A percentile compares a stretch with the other conserved stretches of the same genome.
Conservation (phyloP, 2,329 filamentous ascomycete genomes). For the Ceratocystis eucalypticola region DNA sequence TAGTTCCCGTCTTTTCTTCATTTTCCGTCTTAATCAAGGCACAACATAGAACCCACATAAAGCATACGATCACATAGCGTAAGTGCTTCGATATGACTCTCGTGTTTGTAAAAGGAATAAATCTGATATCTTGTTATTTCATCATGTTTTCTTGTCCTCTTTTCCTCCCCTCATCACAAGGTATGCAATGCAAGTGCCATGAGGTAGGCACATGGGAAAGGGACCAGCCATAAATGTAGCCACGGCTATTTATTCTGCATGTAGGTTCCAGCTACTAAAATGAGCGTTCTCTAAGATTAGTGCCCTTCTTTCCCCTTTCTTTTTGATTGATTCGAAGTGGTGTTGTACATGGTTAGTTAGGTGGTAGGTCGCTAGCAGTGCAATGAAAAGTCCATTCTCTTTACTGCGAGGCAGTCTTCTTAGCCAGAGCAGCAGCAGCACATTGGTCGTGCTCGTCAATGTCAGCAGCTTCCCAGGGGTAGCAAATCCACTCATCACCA, state of each 20-base stretch:
- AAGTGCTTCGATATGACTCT: not conserved
- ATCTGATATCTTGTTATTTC: constrained; percentile 10
- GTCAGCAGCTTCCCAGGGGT: constrained; percentile 92
- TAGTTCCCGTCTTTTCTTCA: too few species aligned
- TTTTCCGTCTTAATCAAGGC: too few species aligned
- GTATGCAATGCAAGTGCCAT: not conserved
- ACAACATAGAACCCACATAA: too few species aligned
- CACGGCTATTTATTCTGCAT: not conserved
- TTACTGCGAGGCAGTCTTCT: constrained; percentile 15
- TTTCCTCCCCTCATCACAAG: not conserved
- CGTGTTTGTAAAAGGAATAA: constrained; percentile 2
- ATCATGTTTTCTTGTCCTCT: not conserved
- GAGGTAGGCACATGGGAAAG: not conserved
- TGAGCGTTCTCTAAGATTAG: not conserved
- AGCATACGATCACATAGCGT: not conserved
- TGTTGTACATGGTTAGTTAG: constrained; percentile 8
- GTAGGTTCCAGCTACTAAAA: not conserved
- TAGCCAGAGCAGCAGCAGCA: constrained; percentile 37
- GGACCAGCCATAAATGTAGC: not conserved
- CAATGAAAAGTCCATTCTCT: not conserved
- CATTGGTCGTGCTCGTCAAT: constrained; percentile 81
- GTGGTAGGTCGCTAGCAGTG: not conserved
- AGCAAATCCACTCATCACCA: constrained; percentile 95
- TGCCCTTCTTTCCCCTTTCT: not conserved
- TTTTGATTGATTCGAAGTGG: not conserved